Base-by-base conservation (phyloP, 116 monocot species). In the Phalaenopsis hybrid region DNA sequence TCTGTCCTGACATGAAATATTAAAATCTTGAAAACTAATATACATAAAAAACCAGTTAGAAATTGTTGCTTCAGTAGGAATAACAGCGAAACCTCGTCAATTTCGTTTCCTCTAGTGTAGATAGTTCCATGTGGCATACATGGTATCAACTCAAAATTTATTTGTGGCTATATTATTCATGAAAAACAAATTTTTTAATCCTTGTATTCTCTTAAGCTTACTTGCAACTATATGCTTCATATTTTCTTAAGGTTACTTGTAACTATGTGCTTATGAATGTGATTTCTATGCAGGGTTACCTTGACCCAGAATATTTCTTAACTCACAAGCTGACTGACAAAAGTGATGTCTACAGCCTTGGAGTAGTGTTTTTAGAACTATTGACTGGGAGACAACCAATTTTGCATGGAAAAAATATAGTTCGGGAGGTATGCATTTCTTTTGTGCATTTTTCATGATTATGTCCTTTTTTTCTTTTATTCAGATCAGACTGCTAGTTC, bases 321-420 rank as follows among this genome's bases (percentile, higher is more conserved):
- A 92, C 92, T 48, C 92, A 89, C 74, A 89, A 92, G 81, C 80
- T 92, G 68, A 92, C 92, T 3, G 92, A 92, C 45, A 92, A 92
- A 82, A 92, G 89, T 44, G 92, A 92, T 80, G 92, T 92, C 0
- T 92, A 92, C 76, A 92, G 92, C 49, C 88, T 92, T 77, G 92
- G 92, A 43, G 89, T 92, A 63, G 92, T 92, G 45, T 88, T 92
- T 80, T 75, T 92, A 44, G 92, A 92, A 79, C 58, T 92, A 34
- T 81, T 92, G 65, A 92, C 92, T 5, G 92, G 89, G 21, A 92
- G 88, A 86, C 82, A 80, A 70, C 89, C 92, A 11, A 92, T 92
- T 48, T 81, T 75, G 18, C 84, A 89, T 88, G 92, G 92, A 5
- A 92, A 85, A 88, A 92, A 92, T 81, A 86, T 92, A 31, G 92